These are phyloP conservation scores for Trichoderma virens DNA, from an alignment of 495 filamentous ascomycete species.

Conservation along the genomic window DNA sequence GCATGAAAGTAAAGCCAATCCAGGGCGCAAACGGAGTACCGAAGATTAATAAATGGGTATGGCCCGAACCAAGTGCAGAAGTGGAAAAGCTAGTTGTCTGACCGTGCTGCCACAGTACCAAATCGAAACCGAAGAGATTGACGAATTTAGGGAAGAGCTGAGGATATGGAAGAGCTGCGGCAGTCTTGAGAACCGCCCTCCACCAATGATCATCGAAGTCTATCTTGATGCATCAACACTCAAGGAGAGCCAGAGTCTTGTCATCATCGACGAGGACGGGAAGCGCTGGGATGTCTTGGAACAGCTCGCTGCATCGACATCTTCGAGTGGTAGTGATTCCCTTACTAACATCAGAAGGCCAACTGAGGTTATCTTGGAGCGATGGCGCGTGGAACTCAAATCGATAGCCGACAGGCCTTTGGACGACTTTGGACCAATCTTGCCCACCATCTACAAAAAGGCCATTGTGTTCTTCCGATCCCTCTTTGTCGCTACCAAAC, in stretches of 20 bases:
- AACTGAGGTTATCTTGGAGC: constrained; percentile 73
- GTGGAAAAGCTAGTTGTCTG: neutral
- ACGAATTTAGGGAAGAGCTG: constrained; percentile 72
- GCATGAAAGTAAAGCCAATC: constrained; percentile 59
- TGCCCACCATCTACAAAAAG: constrained; percentile 93
- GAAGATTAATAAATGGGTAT: constrained; percentile 89
- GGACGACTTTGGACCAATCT: constrained; percentile 58
- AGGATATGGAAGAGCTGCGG: constrained; percentile 71
- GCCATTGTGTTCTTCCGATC: constrained; percentile 89
- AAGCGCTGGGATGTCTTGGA: constrained; percentile 89
- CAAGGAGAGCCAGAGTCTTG: constrained; percentile 76
- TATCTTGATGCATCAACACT: constrained; percentile 77
- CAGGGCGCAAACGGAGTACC: constrained; percentile 47
- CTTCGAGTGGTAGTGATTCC: constrained; percentile 41
- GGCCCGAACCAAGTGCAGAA: constrained; percentile 25
- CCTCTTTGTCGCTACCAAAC: constrained; percentile 73
- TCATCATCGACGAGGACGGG: constrained; percentile 78
- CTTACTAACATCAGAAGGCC: constrained; percentile 34
- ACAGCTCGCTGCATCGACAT: constrained; percentile 60
- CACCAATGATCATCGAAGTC: constrained; percentile 82
- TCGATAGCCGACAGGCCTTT: constrained; percentile 14
- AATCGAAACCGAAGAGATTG: constrained; percentile 86
- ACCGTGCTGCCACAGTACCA: constrained; percentile 60
- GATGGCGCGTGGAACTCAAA: constrained; percentile 80
- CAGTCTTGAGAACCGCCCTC: constrained; percentile 67